These are phyloP conservation scores for Linnemannia exigua DNA, from an alignment of 192 early-diverging fungal species.

Conservation along the genomic window DNA sequence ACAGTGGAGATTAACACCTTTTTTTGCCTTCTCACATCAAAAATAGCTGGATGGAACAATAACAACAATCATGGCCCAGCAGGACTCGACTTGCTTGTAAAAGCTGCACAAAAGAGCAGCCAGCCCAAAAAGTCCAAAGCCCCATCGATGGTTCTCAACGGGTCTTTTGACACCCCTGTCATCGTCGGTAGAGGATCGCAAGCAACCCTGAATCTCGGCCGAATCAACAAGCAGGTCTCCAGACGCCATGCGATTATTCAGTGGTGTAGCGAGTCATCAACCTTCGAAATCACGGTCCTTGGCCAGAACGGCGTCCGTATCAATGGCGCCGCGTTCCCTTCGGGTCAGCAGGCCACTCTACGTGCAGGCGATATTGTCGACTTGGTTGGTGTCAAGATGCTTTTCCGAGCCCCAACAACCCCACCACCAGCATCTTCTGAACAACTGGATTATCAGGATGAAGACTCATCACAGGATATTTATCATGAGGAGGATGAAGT, in stretches of 20 bases:
- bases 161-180: constrained; percentile 44
- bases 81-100: constrained; percentile 44
- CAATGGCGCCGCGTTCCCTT: constrained; percentile 55
- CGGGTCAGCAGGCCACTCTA: constrained; percentile 54
- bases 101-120: constrained; percentile 32
- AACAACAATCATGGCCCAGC: constrained; percentile 2
- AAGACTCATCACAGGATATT: constrained; percentile 6
- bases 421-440: background rate
- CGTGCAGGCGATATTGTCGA: constrained; percentile 58
- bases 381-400: constrained; percentile 62
- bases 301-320: constrained; percentile 64
- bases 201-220: constrained; percentile 63
- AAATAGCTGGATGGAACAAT: constrained; percentile 30
- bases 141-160: constrained; percentile 37
- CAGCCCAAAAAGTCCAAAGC: constrained; percentile 19
- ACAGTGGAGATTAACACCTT: background rate
- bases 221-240: constrained; percentile 65
- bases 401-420: constrained; percentile 50
- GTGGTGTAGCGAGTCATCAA: constrained; percentile 19
- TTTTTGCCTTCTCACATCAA: background rate
- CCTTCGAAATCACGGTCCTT: constrained; percentile 61
- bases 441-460: constrained; percentile 15
- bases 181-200: constrained; percentile 64
- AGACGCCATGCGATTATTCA: constrained; percentile 63
- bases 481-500: constrained; percentile 7